phyloP scores from a whole-genome alignment of 305 asterid genomes.

The Vinca major region DNA sequence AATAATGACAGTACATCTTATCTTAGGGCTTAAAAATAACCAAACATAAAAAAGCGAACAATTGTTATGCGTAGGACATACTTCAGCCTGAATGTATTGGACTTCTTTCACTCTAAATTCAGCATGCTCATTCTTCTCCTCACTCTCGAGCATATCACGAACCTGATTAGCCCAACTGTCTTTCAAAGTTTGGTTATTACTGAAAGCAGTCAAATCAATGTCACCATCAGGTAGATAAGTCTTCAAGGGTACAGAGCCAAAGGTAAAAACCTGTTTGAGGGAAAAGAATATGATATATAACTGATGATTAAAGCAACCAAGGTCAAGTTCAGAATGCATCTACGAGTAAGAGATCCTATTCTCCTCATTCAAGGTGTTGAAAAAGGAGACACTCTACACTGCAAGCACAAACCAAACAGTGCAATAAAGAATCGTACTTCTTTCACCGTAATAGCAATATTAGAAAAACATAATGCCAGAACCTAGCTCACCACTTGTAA shows the following conservation, averaged over 20 bases:
- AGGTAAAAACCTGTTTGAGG: slow-evolving; percentile 60
- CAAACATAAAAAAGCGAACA: slow-evolving; percentile 2
- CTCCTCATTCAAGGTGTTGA: not conserved
- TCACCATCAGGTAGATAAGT: slow-evolving; percentile 94
- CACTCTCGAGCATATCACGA: slow-evolving; percentile 67
- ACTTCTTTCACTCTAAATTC: slow-evolving; percentile 84
- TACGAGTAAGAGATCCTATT: not conserved
- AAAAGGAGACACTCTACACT: not conserved
- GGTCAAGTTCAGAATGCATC: slow-evolving; percentile 1
- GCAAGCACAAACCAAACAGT: not conserved
- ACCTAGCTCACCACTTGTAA: too few species aligned
- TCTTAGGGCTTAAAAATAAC: not conserved
- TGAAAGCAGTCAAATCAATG: slow-evolving; percentile 80
- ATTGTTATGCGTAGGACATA: slow-evolving; percentile 23
- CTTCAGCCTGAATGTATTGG: slow-evolving; percentile 89
- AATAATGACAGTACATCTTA: slow-evolving; percentile 3
- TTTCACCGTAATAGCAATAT: not conserved
- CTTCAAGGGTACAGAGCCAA: slow-evolving; percentile 94
- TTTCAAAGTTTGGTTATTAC: slow-evolving; percentile 52
- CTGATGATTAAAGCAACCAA: slow-evolving; percentile 9
- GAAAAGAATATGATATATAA: not conserved
- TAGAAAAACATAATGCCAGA: not conserved
- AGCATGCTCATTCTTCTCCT: slow-evolving; percentile 77
- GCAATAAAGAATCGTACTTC: not conserved
- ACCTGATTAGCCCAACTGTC: slow-evolving; percentile 85